Evolutionary conservation across 345 rosid species (phyloP).

Genomic region (Salix brachista): DNA sequence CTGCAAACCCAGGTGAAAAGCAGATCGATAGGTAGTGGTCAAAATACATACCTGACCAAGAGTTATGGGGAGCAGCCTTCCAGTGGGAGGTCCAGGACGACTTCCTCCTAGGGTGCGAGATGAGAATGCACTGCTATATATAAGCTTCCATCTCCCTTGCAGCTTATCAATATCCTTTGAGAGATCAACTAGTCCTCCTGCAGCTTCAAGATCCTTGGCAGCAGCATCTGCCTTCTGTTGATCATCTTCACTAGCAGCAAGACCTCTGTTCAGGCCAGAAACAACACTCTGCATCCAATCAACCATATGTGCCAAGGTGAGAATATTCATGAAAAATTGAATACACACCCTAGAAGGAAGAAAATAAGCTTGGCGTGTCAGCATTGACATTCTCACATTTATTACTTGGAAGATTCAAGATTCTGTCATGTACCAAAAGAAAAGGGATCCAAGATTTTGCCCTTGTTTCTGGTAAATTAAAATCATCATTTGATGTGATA

Average conservation of each 20-base stretch:
- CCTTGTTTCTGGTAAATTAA: not conserved
- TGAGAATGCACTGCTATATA: constrained; percentile 91
- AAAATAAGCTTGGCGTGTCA: not conserved
- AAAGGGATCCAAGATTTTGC: not conserved
- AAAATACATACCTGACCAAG: constrained; percentile 67
- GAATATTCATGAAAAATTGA: not conserved
- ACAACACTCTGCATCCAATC: constrained; percentile 55
- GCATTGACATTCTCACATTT: not conserved
- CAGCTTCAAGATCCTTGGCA: constrained; percentile 72
- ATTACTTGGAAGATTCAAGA: not conserved
- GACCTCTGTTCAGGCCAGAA: constrained; percentile 86
- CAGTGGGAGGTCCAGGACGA: constrained; percentile 87
- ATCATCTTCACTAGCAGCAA: constrained; percentile 66
- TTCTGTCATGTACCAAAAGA: not conserved
- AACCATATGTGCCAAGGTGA: not conserved
- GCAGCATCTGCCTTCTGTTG: constrained; percentile 59
- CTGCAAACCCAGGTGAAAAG: not conserved
- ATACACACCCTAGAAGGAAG: not conserved
- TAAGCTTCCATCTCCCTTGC: constrained; percentile 87
- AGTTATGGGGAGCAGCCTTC: constrained; percentile 82
- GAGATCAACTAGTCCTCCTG: constrained; percentile 64
- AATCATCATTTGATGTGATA: not conserved
- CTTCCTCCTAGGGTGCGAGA: constrained; percentile 86
- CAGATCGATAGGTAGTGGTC: not conserved
- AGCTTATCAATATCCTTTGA: constrained; percentile 49